Evolutionary conservation across 2,329 filamentous ascomycete species (phyloP), one percentile per base, ranked within the genome.

Genomic region (Verticillium nubilum): DNA sequence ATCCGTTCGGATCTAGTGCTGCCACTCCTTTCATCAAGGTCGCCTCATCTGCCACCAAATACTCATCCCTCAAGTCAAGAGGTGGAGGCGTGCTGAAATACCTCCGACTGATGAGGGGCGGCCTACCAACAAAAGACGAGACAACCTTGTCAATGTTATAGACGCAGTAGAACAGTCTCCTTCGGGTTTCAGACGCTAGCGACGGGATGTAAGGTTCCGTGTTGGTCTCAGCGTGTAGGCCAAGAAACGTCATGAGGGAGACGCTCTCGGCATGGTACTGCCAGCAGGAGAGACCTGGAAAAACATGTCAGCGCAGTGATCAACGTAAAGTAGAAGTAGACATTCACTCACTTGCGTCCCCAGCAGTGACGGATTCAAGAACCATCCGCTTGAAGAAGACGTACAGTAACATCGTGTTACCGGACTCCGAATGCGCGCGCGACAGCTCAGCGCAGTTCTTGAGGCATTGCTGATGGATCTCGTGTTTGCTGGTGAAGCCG

Each of bases 71-170:
- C 0, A 87, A 66, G 63, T 86, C 85, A 0, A 86, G 70, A 0
- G 84, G 83, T 2, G 79, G 66, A 17, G 83, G 80, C 1, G 83
- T 77, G 6, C 77, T 76, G 54, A 78, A 81, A 64, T 85, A 86
- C 1, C 81, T 76, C 29, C 81, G 76, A 12, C 76, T 76, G 5
- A 85, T 67, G 2, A 79, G 67, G 0, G 84, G 84, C 0, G 84
- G 85, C 0, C 83, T 72, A 0, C 84, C 84, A 1, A 78, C 77
- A 53, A 85, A 84, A 0, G 80, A 75, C 0, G 80, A 77, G 0
- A 74, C 70, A 9, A 76, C 76, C 52, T 85, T 84, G 64, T 86
- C 83, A 9, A 76, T 64, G 33, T 68, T 71, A 59, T 77, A 80
- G 23, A 78, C 62, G 2, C 70, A 65, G 0, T 69, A 68, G 5